A percentile compares a stretch with the other conserved stretches of the same genome.
Evolutionary conservation across 2,329 filamentous ascomycete species (phyloP).

Genomic region (Huntiella moniliformis): DNA sequence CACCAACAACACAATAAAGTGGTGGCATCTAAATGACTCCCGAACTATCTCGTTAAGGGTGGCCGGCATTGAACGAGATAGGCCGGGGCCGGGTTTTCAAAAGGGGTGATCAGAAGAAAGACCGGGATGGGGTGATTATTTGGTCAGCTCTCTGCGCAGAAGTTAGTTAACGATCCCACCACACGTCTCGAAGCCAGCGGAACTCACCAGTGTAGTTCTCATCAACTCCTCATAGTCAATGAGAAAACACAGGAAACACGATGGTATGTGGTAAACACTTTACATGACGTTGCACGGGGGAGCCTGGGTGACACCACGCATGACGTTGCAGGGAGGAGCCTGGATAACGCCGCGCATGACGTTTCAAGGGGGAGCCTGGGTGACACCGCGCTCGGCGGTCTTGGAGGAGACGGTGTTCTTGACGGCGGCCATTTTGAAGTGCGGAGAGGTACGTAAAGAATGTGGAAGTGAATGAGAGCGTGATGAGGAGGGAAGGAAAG

Average conservation of each 20-base stretch:
- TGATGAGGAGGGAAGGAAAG: constrained; percentile 3
- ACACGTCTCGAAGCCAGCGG: neutral
- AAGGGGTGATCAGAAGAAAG: neutral
- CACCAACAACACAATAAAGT: no score
- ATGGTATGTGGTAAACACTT: neutral
- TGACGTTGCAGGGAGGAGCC: neutral
- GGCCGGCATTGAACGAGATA: no score
- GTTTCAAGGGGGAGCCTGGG: neutral
- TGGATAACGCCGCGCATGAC: neutral
- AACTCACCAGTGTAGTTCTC: neutral
- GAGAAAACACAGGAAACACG: neutral
- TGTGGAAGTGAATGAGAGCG: neutral
- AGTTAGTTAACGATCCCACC: neutral
- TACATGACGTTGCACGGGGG: constrained; percentile 2
- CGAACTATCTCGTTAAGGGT: no score
- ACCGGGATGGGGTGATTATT: neutral
- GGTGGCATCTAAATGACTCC: no score
- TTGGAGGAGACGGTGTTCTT: constrained; percentile 5
- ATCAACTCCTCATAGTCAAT: neutral
- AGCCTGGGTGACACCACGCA: no score
- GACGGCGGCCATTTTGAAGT: constrained; percentile 9
- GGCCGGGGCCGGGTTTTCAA: no score
- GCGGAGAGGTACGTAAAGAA: neutral
- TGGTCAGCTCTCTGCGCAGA: constrained; percentile 2
- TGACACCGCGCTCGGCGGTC: neutral